Evolutionary conservation across 495 filamentous ascomycete genomes (phyloP).

Genomic region (Daldinia concentrica): DNA sequence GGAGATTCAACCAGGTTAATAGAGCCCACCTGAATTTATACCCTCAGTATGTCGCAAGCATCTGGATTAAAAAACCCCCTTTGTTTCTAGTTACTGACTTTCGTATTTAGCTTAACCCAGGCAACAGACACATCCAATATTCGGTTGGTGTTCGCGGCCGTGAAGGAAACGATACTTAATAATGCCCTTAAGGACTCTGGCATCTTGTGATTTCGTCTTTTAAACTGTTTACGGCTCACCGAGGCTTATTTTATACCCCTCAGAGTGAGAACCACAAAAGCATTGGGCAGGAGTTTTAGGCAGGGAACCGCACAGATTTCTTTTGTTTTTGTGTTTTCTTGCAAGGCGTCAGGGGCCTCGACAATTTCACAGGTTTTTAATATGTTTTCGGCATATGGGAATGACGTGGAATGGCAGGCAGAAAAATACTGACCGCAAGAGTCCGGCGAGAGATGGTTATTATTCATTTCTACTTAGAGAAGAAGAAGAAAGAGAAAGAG

Average conservation of each 20-base stretch:
- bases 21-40: constrained; percentile 95
- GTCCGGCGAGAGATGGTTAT: constrained; percentile 28
- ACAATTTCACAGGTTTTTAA: constrained; percentile 32
- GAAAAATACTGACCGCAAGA: constrained; percentile 28
- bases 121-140: constrained; percentile 99
- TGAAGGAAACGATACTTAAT: constrained; percentile 98
- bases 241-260: constrained; percentile 10
- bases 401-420: constrained; percentile 36
- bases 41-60: constrained; percentile 79
- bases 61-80: not conserved
- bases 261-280: constrained; percentile 38
- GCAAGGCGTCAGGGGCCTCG: constrained; percentile 45
- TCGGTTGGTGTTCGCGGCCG: constrained; percentile 94
- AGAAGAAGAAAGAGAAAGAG: not conserved
- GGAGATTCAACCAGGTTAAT: constrained; percentile 99
- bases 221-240: constrained; percentile 2
- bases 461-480: constrained; percentile 34
- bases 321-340: constrained; percentile 35
- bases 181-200: constrained; percentile 98
- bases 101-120: constrained; percentile 80
- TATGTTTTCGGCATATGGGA: constrained; percentile 40
- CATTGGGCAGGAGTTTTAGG: constrained; percentile 48
- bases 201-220: constrained; percentile 73
- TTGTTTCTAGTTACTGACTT: constrained; percentile 46
- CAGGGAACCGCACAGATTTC: constrained; percentile 32